Conservation (phyloP, 805 yeast genomes). For the Candida sphagnicola region DNA sequence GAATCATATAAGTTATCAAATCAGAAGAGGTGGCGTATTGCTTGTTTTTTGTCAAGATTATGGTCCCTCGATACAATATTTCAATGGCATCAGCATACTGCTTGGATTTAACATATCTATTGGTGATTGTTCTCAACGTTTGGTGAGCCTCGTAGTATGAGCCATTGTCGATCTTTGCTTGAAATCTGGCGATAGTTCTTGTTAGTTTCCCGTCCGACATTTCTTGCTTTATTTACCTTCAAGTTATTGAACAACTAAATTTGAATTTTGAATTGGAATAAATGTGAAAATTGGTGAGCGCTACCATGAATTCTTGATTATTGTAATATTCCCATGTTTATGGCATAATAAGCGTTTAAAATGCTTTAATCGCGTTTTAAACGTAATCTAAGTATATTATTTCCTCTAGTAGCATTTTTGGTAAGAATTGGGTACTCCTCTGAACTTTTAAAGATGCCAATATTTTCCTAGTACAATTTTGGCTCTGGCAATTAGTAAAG, state of each 20-base stretch:
- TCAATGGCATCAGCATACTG: constrained; percentile 71
- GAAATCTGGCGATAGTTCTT: constrained; percentile 62
- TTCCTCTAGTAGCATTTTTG: too few species aligned
- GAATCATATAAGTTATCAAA: constrained; percentile 66
- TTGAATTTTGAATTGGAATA: neutral
- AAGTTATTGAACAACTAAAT: too few species aligned
- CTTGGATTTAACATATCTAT: constrained; percentile 69
- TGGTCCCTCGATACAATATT: constrained; percentile 66
- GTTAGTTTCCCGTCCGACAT: constrained; percentile 41
- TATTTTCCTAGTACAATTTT: too few species aligned
- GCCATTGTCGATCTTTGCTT: constrained; percentile 63
- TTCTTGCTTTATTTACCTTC: too few species aligned
- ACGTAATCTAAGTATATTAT: too few species aligned
- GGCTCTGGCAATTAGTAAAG: too few species aligned
- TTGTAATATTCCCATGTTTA: too few species aligned
- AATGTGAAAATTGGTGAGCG: neutral
- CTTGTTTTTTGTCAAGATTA: constrained; percentile 59
- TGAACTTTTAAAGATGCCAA: too few species aligned
- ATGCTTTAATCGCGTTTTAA: too few species aligned
- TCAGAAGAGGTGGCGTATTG: constrained; percentile 84
- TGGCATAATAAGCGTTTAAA: too few species aligned
- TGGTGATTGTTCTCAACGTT: constrained; percentile 84
- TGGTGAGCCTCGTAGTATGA: constrained; percentile 96
- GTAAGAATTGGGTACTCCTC: too few species aligned
- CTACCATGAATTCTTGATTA: neutral